Evolutionary conservation across 768 basidiomycete genomes (phyloP).

Genomic region (Pulveroboletus sp.): DNA sequence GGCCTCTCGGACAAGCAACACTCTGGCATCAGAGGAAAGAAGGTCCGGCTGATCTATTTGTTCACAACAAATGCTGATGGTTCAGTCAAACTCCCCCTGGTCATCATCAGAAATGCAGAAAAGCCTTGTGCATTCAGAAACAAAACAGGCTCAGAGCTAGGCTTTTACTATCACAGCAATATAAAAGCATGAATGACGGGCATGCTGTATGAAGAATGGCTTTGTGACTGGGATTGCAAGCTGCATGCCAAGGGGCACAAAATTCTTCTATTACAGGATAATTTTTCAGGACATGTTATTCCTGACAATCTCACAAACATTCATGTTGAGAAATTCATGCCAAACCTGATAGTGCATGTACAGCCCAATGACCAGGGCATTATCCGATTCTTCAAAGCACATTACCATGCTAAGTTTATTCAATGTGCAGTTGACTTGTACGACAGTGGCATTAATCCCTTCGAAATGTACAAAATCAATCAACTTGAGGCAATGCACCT

Average conservation of each 20-base stretch:
- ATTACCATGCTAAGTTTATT: conserved; percentile 24
- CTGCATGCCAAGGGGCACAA: neutral
- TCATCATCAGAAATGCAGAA: conserved; percentile 7
- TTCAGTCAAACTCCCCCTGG: neutral
- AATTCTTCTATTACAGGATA: neutral
- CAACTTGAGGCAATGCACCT: too few species aligned
- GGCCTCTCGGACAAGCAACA: neutral
- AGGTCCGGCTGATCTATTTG: neutral
- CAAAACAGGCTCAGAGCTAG: conserved; percentile 2
- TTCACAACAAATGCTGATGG: conserved; percentile 1
- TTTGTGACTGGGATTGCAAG: neutral
- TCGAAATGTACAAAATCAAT: too few species aligned
- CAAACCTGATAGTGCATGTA: conserved; percentile 28
- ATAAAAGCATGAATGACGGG: conserved; percentile 8
- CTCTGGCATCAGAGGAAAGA: conserved; percentile 1
- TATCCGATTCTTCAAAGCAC: conserved; percentile 27
- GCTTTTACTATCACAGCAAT: conserved; percentile 4
- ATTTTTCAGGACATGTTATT: conserved; percentile 21
- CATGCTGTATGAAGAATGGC: neutral
- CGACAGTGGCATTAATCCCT: too few species aligned
- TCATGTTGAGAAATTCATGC: conserved; percentile 17
- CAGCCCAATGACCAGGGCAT: conserved; percentile 31
- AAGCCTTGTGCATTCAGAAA: neutral
- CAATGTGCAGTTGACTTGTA: too few species aligned
- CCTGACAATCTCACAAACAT: conserved; percentile 25